phyloP scores from a whole-genome alignment of 1,139 yeast species.

The Hansenula sp. region DNA sequence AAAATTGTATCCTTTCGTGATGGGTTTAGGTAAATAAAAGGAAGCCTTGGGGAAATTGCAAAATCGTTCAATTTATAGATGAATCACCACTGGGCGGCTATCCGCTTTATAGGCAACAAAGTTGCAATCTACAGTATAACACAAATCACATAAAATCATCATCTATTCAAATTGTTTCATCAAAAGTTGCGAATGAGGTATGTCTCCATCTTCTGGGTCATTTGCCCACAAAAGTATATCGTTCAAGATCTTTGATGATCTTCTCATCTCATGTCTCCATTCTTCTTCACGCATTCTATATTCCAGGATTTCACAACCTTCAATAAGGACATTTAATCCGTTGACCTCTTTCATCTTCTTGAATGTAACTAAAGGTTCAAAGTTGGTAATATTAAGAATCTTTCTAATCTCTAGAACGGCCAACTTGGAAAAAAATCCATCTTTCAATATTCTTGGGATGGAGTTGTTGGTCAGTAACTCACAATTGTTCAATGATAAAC shows the following conservation, averaged over 20 bases:
- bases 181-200: neutral
- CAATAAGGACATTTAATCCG: slow-evolving; percentile 56
- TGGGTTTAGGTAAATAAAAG: no score
- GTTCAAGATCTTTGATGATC: slow-evolving; percentile 46
- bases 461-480: slow-evolving; percentile 60
- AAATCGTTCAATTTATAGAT: no score
- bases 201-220: slow-evolving; percentile 39
- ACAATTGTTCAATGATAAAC: slow-evolving; percentile 81
- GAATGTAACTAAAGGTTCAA: slow-evolving; percentile 65
- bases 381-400: slow-evolving; percentile 51
- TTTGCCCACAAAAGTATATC: slow-evolving; percentile 62
- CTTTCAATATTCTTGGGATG: slow-evolving; percentile 56
- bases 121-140: no score
- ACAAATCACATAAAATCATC: no score
- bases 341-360: slow-evolving; percentile 54
- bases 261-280: slow-evolving; percentile 50
- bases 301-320: slow-evolving; percentile 71
- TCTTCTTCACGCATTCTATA: slow-evolving; percentile 60
- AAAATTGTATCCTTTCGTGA: no score
- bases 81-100: no score
- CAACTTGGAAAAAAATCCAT: slow-evolving; percentile 52
- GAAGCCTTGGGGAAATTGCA: no score
- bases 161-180: neutral
- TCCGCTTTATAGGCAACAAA: neutral
- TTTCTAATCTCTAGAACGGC: slow-evolving; percentile 78